Conservation (phyloP, 2,329 filamentous ascomycete genomes). For the Parastagonospora avenae region DNA sequence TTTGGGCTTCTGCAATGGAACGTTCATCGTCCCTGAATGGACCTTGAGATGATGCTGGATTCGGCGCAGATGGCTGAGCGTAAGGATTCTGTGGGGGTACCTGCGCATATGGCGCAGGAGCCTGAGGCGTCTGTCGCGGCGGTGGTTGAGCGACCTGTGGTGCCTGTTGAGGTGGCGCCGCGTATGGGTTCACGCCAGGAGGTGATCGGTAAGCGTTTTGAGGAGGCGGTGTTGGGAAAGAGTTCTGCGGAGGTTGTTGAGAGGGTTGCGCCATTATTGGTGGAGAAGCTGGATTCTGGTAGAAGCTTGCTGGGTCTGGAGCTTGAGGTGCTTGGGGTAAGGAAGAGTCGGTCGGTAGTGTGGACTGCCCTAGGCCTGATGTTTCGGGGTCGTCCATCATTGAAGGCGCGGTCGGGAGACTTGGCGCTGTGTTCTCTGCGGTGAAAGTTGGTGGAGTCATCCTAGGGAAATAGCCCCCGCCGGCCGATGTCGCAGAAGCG, state of each 20-base stretch:
- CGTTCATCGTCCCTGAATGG: conserved; percentile 67
- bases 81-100: conserved; percentile 19
- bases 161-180: conserved; percentile 13
- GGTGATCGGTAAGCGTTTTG: conserved; percentile 17
- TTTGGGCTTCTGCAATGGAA: conserved; percentile 79
- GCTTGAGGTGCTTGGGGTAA: conserved; percentile 28
- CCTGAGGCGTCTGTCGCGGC: conserved; percentile 11
- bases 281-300: conserved; percentile 45
- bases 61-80: conserved; percentile 20
- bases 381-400: conserved; percentile 36
- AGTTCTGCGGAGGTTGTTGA: conserved; percentile 27
- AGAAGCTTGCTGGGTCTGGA: conserved; percentile 38
- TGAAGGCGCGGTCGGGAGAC: conserved; percentile 44
- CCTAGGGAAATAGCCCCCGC: conserved; percentile 64
- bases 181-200: conserved; percentile 6
- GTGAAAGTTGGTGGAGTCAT: conserved; percentile 53
- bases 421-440: conserved; percentile 42
- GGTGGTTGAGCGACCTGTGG: conserved; percentile 12
- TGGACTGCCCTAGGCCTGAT: conserved; percentile 22
- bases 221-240: conserved; percentile 24
- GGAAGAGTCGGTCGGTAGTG: conserved; percentile 23
- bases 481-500: conserved; percentile 52
- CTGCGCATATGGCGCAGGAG: conserved; percentile 1
- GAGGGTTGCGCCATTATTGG: conserved; percentile 36
- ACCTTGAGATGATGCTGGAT: conserved; percentile 36